A percentile compares a stretch with the other conserved stretches of the same genome.
These are phyloP conservation scores for Jasminum sambac DNA, from an alignment of 257 asterid species.

Conservation along the genomic window DNA sequence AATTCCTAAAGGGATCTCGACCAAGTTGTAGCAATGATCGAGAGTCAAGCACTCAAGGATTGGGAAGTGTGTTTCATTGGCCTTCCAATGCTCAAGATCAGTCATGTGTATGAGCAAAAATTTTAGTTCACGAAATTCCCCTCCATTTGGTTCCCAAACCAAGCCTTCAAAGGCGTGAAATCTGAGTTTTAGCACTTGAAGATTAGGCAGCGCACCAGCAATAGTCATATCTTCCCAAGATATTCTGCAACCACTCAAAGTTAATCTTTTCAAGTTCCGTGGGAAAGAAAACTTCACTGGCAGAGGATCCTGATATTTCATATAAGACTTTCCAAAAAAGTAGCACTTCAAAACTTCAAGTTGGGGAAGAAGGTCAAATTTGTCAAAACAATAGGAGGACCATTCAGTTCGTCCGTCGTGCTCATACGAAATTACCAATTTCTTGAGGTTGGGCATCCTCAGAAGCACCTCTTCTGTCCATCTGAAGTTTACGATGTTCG, in stretches of 20 bases:
- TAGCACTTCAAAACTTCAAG: conserved; percentile 17
- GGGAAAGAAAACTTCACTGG: conserved; percentile 13
- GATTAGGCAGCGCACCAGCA: conserved; percentile 1
- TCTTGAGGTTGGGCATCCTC: background rate
- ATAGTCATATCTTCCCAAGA: conserved; percentile 3
- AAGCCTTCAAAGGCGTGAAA: background rate
- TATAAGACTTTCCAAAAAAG: background rate
- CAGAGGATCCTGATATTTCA: background rate
- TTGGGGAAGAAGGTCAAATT: background rate
- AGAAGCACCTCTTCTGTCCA: conserved; percentile 9
- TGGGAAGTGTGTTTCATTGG: conserved; percentile 12
- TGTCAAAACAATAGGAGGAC: conserved; percentile 6
- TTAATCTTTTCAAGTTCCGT: background rate
- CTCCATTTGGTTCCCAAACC: conserved; percentile 17
- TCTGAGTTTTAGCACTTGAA: conserved; percentile 19
- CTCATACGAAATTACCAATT: conserved; percentile 17
- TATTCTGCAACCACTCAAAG: conserved; percentile 8
- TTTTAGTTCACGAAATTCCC: background rate
- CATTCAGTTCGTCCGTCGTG: background rate
- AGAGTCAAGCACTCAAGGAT: conserved; percentile 1
- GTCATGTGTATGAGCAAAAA: background rate
- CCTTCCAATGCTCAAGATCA: conserved; percentile 7
- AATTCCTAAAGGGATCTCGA: conserved; percentile 15
- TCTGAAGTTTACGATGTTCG: background rate
- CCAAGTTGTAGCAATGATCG: background rate